Evolutionary conservation across 129 eudicot species (phyloP), one percentile per base, ranked within the genome.

Genomic region (Flaveria brownii): DNA sequence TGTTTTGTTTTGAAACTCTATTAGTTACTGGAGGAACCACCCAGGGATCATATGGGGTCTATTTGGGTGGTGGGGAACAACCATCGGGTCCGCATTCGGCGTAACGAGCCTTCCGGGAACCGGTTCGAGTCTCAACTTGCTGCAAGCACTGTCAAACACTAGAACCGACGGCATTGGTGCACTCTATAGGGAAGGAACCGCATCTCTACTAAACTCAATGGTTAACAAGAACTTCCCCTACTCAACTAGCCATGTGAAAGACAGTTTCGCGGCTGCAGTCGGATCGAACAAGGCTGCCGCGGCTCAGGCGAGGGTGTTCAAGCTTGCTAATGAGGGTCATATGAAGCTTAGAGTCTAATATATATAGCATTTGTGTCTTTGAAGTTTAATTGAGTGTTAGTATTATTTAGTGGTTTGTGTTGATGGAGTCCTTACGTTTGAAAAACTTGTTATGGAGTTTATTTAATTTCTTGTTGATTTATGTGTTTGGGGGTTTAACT

Each of bases 161-260:
- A 78, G 86, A 10, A 81, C 78, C 1, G 97, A 92, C n/a, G 93
- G 93, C 7, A 47, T 85, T 17, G 88, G 93, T 5, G 87, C 85
- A 20, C 92, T 89, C 54, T 92, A 92, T 82, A 78, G 95, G 71
- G 97, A 89, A 89, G 96, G 87, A 45, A 86, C 95, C 1, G 96
- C 95, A 46, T 82, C 97, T 2, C 72, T 91, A 62, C 84, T 91
- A 25, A 91, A 91, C 86, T 86, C 95, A 17, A 82, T 91, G 90
- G 90, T 86, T 12, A 65, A 78, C 82, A 71, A 55, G 61, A 71
- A 77, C 69, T 90, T 88, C 72, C 91, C 93, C 22, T 88, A 80
- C 86, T 76, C 98, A 47, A 86, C 94, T 36, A 77, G 59, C 63
- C 98, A 92, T 76, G 98, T 92, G 9, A 88, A 82, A 71, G 77